Conservation (phyloP, 2,329 filamentous ascomycete genomes). For the Cryphonectria japonica region DNA sequence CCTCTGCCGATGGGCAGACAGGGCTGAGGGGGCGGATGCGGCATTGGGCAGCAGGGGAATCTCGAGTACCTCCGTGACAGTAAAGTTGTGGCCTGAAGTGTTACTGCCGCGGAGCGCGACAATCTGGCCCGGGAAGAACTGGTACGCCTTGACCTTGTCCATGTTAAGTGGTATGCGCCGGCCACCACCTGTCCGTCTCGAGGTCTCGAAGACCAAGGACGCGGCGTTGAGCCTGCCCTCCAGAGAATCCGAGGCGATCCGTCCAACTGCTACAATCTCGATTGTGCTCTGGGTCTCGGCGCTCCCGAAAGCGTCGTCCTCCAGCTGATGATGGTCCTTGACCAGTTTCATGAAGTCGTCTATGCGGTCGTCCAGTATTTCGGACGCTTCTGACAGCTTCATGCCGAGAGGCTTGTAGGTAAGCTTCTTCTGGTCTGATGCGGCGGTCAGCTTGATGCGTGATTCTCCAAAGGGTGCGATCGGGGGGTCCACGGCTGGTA, state of each 20-base stretch:
- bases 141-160: conserved; percentile 67
- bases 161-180: conserved; percentile 80
- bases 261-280: conserved; percentile 86
- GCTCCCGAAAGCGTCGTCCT: conserved; percentile 83
- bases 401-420: conserved; percentile 91
- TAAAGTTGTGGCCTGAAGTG: conserved; percentile 80
- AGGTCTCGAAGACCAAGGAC: conserved; percentile 87
- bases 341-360: conserved; percentile 82
- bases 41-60: conserved; percentile 76
- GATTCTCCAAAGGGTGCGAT: conserved; percentile 73
- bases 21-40: conserved; percentile 66
- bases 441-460: conserved; percentile 82
- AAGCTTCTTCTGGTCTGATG: conserved; percentile 88
- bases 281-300: conserved; percentile 82
- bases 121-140: conserved; percentile 94
- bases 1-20: conserved; percentile 71
- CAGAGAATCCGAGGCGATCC: conserved; percentile 85
- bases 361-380: conserved; percentile 93
- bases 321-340: conserved; percentile 73
- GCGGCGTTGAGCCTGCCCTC: conserved; percentile 86
- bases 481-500: conserved; percentile 68
- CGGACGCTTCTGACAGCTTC: conserved; percentile 90
- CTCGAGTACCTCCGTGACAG: conserved; percentile 75
- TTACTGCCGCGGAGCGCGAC: conserved; percentile 88
- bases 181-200: conserved; percentile 80